Base-by-base conservation (phyloP, 108 stramenopile genomes). In the Mediolabrus comicus region DNA sequence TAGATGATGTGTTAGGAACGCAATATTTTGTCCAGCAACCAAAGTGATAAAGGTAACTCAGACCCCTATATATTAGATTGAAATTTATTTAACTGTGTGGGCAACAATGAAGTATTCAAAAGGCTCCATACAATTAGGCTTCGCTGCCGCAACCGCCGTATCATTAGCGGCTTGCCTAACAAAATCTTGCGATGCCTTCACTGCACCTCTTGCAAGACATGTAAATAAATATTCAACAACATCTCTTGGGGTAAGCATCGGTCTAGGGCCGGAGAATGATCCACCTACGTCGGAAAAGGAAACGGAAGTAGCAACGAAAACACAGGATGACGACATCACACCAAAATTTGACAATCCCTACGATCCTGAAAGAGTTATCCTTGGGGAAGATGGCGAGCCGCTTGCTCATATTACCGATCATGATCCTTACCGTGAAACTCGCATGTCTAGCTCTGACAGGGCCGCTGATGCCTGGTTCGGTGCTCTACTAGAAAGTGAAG, bases 391-490 rank as follows among this genome's bases (percentile, higher is more conserved):
- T 29, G 78, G 78, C 25, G 5, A 33, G 2, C 65, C 71, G 12
- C 65, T 79, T 1, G 65, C 78, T 46, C 19, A 56, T 41, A 71
- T 79, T 30, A 68, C 68, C 43, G 89, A 95, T 62, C 87, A 90
- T 63, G 93, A 95, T 39, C 69, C 80, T n/a, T 90, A 75, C 67
- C 86, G 93, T 11, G 65, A 62, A 11, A 67, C 71, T 2, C 90
- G 91, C 14, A 81, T 91, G 52, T 80, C 84, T 27, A 80, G 79
- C 25, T 46, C 87, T 4, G 93, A 95, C 63, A 66, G 73, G 55
- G 61, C 67, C 9, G 90, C 89, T 24, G 93, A 95, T 64, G 79
- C 69, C 2, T 95, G 93, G 93, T 95, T 85, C 65, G 85, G 63
- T 8, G 61, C 67, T 35, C 49, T 92, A 2, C 65, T 80, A 27